Evolutionary conservation across 371 early-diverging fungal species (phyloP), one percentile per base, ranked within the genome.

Genomic region (Mucor circinelloides): DNA sequence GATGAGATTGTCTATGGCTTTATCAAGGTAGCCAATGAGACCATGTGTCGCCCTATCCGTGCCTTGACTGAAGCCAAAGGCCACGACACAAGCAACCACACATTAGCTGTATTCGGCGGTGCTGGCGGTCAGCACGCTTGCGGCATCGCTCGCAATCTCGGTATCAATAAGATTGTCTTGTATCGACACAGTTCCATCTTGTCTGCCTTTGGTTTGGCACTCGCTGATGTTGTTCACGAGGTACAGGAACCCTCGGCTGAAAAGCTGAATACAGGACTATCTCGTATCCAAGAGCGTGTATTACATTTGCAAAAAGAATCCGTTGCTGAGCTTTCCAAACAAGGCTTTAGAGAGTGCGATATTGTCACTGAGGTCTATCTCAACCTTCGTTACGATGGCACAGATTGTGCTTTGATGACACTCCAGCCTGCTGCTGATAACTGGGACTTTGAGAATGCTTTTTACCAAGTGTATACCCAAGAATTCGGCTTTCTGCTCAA

Each of bases 121-220:
- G 98, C 98, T 44, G 95, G 98, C 50, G 94, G 93, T 17, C 94
- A 94, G 64, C 93, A 93, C 70, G 98, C 97, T 0, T 97, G 96
- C 69, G 95, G 95, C 1, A 95, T 99, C 58, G 99, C 99, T 12
- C 85, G 88, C 21, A 88, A 90, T 5, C 72, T 99, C 23, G 96
- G 97, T 3, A 97, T 99, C 63, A 72, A 79, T 28, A 83, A 83
- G 56, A 94, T 91, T 46, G 90, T 91, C 30, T 81, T 99, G 48
- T 97, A 99, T 78, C 85, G 89, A 17, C 87, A 95, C 70, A 90
- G 94, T 6, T 93, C 97, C 1, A 93, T 99, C 42, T 81, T 97
- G 8, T 97, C 97, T 6, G 97, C 99, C 0, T 96, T 94, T 77
- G 99, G 99, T 3, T 79, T 97, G 30, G 88, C 91, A 0, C 78